These are phyloP conservation scores for Pseudogymnoascus sp. DNA, from an alignment of 2,329 filamentous ascomycete species.

Conservation along the genomic window DNA sequence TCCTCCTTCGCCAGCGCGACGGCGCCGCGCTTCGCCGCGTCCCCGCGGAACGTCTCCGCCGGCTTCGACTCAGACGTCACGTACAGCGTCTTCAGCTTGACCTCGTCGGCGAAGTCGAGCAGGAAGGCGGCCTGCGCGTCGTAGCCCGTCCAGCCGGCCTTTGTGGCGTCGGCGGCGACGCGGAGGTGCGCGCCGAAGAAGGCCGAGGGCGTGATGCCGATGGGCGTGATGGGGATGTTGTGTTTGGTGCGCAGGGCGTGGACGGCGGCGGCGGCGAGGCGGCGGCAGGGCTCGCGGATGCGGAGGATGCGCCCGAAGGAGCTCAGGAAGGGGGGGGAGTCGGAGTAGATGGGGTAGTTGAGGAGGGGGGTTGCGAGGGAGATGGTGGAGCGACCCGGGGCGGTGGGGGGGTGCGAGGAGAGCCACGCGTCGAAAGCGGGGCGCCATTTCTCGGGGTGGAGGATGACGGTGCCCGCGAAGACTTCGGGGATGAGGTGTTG, in stretches of 20 bases:
- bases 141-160: constrained; percentile 29
- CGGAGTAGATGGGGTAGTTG: constrained; percentile 28
- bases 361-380: constrained; percentile 19
- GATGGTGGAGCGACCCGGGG: constrained; percentile 15
- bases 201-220: constrained; percentile 20
- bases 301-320: constrained; percentile 35
- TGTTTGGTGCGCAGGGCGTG: constrained; percentile 25
- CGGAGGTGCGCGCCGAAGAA: constrained; percentile 34
- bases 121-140: constrained; percentile 29
- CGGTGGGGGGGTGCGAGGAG: constrained; percentile 11
- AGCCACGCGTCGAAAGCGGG: constrained; percentile 22
- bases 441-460: constrained; percentile 23
- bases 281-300: constrained; percentile 12
- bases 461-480: constrained; percentile 17
- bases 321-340: constrained; percentile 24
- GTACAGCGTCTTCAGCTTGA: constrained; percentile 29
- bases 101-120: constrained; percentile 25
- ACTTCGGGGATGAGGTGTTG: constrained; percentile 17
- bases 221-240: constrained; percentile 21
- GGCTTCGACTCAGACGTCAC: constrained; percentile 33
- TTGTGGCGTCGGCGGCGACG: constrained; percentile 29
- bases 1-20: constrained; percentile 37
- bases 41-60: constrained; percentile 30
- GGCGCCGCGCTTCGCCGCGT: constrained; percentile 29
- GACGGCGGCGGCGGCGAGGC: constrained; percentile 28